Conservation (phyloP, 1,284 basidiomycete species). For the Ustilago lituana region DNA sequence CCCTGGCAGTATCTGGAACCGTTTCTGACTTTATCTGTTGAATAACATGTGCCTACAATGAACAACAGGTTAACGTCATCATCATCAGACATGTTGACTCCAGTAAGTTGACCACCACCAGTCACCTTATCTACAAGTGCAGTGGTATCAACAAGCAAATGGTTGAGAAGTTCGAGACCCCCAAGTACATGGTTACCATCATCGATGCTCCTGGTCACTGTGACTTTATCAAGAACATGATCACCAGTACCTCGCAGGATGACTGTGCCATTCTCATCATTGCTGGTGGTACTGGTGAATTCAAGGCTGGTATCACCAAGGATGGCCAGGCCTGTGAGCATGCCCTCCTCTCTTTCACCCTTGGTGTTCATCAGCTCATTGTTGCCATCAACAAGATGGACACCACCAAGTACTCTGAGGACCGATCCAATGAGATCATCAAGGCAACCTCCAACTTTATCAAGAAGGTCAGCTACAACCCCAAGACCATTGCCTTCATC, state of each 20-base stretch:
- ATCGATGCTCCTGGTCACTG: slow-evolving; percentile 99
- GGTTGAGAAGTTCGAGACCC: slow-evolving; percentile 76
- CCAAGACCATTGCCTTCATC: no score
- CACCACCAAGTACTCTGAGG: slow-evolving; percentile 99
- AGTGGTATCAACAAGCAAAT: slow-evolving; percentile 99
- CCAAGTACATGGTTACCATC: slow-evolving; percentile 74
- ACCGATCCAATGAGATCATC: slow-evolving; percentile 99
- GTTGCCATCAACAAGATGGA: no score
- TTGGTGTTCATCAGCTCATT: no score
- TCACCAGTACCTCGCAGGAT: slow-evolving; percentile 93
- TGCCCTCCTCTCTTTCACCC: no score
- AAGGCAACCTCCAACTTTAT: slow-evolving; percentile 99
- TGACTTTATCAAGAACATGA: slow-evolving; percentile 96
- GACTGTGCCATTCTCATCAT: slow-evolving; percentile 99
- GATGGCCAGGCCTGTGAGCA: no score
- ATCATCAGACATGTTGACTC: slow-evolving; percentile 68
- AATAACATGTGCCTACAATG: background rate
- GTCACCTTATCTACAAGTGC: slow-evolving; percentile 99
- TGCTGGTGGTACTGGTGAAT: no score
- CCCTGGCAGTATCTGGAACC: no score
- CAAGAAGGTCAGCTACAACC: slow-evolving; percentile 99
- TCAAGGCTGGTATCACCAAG: no score
- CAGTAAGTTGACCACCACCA: slow-evolving; percentile 98
- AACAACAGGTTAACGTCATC: slow-evolving; percentile 67
- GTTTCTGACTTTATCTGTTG: slow-evolving; percentile 15